Base-by-base conservation (phyloP, 441 rosid genomes). In the Brassica balearica region DNA sequence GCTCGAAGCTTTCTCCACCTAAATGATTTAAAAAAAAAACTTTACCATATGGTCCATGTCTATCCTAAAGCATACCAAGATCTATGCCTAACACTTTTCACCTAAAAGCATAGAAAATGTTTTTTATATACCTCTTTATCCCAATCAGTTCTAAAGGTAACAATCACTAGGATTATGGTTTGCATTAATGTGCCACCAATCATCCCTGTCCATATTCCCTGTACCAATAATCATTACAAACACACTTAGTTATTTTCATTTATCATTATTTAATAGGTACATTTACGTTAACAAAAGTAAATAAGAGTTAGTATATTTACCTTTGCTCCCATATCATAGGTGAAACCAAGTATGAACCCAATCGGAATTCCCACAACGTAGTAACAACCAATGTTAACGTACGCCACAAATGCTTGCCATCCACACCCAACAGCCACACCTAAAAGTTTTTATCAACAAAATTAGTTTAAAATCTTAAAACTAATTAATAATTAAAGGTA, bases 391-490 rank as follows among this genome's bases (percentile, higher is more conserved):
- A 87, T 86, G 74, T 87, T 85, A 4, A 87, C 90, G 27, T 85
- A 87, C 58, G 90, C 88, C 23, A 87, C 90, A 69, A 87, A 84
- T 41, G 88, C 88, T 84, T 85, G 90, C 88, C 90, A 87, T 66
- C 90, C 90, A 48, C 88, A 85, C 6, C 90, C 90, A 15, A 85
- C 90, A 20, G 87, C 90, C 73, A 80, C 83, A 71, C 83, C 83
- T 80, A 22, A 14, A 41, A 0, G n/a, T 69, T 17, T 32, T 46
- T 15, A 15, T 32, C 1, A 14, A 14, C 2, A 34, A 3, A 32
- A 14, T 4, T 51, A 7, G 20, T 53, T 64, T 7, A 32, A 7
- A 32, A 8, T 25, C 29, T 7, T n/a, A 20, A 20, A 55, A 8
- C 3, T 10, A 61, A 53, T 8, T 56, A 2, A 19, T 56, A 56